Conservation (phyloP, 2,329 filamentous ascomycete species). For the Monosporascus sp. region DNA sequence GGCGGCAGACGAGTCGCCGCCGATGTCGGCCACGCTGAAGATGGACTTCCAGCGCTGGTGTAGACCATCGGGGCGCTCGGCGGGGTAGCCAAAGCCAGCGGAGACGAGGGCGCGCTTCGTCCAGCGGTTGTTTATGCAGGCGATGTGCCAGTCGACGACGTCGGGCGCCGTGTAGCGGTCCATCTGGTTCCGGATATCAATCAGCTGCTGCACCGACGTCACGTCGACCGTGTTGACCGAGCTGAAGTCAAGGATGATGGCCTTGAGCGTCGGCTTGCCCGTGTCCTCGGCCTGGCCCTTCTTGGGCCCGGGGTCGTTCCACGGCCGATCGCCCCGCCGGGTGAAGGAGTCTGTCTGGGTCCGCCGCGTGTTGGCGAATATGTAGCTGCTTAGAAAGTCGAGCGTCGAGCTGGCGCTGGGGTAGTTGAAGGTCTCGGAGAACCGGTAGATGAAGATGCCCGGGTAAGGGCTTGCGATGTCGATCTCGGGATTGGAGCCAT, state of each 20-base stretch:
- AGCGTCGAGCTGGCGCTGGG: constrained; percentile 88
- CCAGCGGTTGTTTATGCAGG: constrained; percentile 91
- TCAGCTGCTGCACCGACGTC: constrained; percentile 85
- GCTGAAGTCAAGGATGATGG: constrained; percentile 90
- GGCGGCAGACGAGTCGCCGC: constrained; percentile 64
- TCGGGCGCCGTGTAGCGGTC: constrained; percentile 78
- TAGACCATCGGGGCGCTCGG: constrained; percentile 42
- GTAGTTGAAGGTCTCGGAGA: constrained; percentile 93
- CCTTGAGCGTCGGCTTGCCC: constrained; percentile 66
- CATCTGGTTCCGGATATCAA: constrained; percentile 91
- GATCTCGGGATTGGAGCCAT: constrained; percentile 84
- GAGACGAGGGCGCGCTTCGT: constrained; percentile 83
- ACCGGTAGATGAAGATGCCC: constrained; percentile 92
- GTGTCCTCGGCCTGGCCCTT: constrained; percentile 38
- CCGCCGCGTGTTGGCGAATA: constrained; percentile 67
- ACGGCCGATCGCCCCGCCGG: constrained; percentile 72
- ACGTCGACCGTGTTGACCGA: constrained; percentile 92
- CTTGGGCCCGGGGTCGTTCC: constrained; percentile 85
- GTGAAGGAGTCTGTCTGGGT: constrained; percentile 65
- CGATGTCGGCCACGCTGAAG: constrained; percentile 85
- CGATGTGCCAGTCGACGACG: constrained; percentile 89
- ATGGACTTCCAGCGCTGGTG: constrained; percentile 84
- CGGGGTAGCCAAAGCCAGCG: constrained; percentile 83
- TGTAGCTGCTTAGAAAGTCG: constrained; percentile 65
- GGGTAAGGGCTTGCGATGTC: constrained; percentile 78